A percentile compares a stretch with the other conserved stretches of the same genome.
Conservation (phyloP, 1,284 basidiomycete species). For the Acaromyces ingoldii region DNA sequence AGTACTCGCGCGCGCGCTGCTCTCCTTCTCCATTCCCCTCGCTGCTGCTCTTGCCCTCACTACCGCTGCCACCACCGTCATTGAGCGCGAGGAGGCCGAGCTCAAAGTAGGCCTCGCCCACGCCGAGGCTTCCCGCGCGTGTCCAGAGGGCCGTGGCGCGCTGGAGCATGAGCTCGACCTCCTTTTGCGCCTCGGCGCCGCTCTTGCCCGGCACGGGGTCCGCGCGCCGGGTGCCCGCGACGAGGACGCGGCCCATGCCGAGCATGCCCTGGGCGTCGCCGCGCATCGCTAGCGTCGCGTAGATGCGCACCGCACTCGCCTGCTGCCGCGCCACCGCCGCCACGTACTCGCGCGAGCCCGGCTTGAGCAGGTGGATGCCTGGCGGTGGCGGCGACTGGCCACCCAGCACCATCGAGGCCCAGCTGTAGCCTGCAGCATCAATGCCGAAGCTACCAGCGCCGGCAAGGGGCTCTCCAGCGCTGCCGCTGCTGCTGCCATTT, state of each 20-base stretch:
- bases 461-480: background rate
- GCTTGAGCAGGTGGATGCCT: conserved; percentile 4
- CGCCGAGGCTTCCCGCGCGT: conserved; percentile 6
- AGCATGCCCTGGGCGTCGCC: conserved; percentile 13
- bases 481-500: background rate
- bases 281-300: conserved; percentile 11
- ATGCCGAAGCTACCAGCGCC: conserved; percentile 1
- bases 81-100: conserved; percentile 6
- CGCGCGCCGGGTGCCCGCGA: background rate
- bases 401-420: conserved; percentile 10
- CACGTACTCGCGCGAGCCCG: background rate
- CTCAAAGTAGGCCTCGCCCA: conserved; percentile 15
- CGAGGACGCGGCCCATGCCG: conserved; percentile 9
- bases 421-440: conserved; percentile 7
- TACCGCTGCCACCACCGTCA: too few species aligned
- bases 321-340: conserved; percentile 1
- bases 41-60: too few species aligned
- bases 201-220: background rate
- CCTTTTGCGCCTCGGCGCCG: background rate
- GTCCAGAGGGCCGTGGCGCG: conserved; percentile 9
- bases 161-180: conserved; percentile 5
- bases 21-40: background rate
- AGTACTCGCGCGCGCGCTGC: background rate
- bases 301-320: conserved; percentile 10
- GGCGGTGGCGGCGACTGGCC: conserved; percentile 11